Evolutionary conservation across 1,139 yeast genomes (phyloP).

Genomic region (Hyphopichia burtonii): DNA sequence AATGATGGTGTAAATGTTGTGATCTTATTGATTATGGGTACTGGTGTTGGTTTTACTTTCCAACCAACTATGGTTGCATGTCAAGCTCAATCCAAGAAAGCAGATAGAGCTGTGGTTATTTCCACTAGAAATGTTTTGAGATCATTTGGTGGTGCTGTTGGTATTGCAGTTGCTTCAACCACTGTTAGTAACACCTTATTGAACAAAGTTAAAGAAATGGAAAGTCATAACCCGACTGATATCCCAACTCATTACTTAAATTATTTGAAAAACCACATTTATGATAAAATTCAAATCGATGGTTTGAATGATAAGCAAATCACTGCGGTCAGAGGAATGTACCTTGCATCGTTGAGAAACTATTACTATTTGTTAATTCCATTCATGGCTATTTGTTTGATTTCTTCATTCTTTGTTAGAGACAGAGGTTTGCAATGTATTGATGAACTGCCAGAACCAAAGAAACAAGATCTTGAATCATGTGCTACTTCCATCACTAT

Average conservation of each 20-base stretch:
- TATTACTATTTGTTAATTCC: slow-evolving; percentile 43
- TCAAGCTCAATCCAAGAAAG: slow-evolving; percentile 49
- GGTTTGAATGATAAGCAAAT: slow-evolving; percentile 21
- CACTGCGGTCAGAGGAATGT: slow-evolving; percentile 23
- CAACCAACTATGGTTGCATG: slow-evolving; percentile 51
- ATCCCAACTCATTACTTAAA: slow-evolving; percentile 13
- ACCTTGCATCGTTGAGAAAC: slow-evolving; percentile 34
- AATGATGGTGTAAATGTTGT: slow-evolving; percentile 33
- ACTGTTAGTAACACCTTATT: slow-evolving; percentile 19
- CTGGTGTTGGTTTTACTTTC: slow-evolving; percentile 36
- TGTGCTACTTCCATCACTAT: slow-evolving; percentile 7
- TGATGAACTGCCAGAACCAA: slow-evolving; percentile 24
- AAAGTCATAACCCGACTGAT: slow-evolving; percentile 5
- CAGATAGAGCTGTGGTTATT: slow-evolving; percentile 57
- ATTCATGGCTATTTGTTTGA: slow-evolving; percentile 37
- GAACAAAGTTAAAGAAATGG: slow-evolving; percentile 3
- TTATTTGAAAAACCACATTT: slow-evolving; percentile 17
- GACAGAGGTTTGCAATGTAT: slow-evolving; percentile 41
- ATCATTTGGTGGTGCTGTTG: slow-evolving; percentile 53
- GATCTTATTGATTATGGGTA: slow-evolving; percentile 42
- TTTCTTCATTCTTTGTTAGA: slow-evolving; percentile 32
- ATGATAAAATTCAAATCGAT: slow-evolving; percentile 13
- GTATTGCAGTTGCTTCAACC: slow-evolving; percentile 27
- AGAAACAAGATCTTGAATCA: slow-evolving; percentile 7
- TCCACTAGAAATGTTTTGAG: slow-evolving; percentile 53